Percentiles rank a stretch among this genome's conserved stretches.
Conservation (phyloP, 257 asterid genomes). For the Ehretia macrophylla region DNA sequence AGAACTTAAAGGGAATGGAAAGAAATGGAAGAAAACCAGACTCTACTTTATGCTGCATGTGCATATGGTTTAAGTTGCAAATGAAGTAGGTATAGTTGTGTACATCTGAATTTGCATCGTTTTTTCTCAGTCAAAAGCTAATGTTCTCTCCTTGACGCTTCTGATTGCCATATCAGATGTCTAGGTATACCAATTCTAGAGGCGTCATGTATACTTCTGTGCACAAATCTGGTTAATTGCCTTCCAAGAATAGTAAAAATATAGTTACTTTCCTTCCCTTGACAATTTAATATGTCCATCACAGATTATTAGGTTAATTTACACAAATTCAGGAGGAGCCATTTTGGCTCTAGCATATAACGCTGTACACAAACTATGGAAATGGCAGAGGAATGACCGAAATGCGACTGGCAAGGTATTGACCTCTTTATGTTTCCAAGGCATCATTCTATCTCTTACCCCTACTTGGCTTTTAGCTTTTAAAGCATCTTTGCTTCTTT, state of each 20-base stretch:
- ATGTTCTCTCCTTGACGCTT: no score
- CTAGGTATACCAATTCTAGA: no score
- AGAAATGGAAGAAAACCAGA: no score
- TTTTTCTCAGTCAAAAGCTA: neutral
- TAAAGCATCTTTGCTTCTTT: slow-evolving; percentile 1
- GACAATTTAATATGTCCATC: neutral
- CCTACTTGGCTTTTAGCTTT: neutral
- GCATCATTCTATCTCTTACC: neutral
- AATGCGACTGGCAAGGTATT: slow-evolving; percentile 49
- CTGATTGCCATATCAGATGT: no score
- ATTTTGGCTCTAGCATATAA: slow-evolving; percentile 55
- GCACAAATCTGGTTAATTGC: no score
- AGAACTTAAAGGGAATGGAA: no score
- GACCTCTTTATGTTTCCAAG: neutral
- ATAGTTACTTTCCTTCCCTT: neutral
- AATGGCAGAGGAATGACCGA: slow-evolving; percentile 50
- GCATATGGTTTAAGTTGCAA: no score
- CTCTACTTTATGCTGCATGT: no score
- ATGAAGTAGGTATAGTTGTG: no score
- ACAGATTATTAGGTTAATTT: slow-evolving; percentile 55
- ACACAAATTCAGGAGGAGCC: slow-evolving; percentile 59
- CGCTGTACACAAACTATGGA: slow-evolving; percentile 74
- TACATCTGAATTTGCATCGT: neutral
- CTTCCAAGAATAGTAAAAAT: no score
- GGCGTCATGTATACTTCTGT: no score